Conservation (phyloP, 1,284 basidiomycete species). For the Fomitopsis palustris region DNA sequence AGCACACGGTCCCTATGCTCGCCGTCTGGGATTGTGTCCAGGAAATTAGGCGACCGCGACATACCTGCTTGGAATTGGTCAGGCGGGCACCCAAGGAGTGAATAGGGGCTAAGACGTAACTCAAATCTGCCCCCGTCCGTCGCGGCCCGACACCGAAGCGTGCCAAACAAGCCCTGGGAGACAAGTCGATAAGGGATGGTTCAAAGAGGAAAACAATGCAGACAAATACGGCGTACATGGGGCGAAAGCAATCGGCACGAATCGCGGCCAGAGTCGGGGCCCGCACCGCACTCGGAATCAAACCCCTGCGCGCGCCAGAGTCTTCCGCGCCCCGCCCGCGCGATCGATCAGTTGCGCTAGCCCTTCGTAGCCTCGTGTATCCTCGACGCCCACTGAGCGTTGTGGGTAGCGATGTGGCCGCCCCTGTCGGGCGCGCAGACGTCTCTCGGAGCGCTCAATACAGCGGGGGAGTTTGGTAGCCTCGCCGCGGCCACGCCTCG, state of each 20-base stretch:
- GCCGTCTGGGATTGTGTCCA: not conserved
- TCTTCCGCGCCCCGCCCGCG: not conserved
- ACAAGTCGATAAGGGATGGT: not conserved
- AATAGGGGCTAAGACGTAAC: slow-evolving; percentile 3
- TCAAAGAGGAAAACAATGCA: not conserved
- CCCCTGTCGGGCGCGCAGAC: not conserved
- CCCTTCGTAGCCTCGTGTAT: not conserved
- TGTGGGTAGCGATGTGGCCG: not conserved
- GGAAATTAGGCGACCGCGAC: not conserved
- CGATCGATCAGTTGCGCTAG: slow-evolving; percentile 3
- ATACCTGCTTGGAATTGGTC: not conserved
- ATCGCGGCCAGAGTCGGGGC: not conserved
- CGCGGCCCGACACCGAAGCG: not conserved
- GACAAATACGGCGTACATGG: not conserved
- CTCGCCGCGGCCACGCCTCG: slow-evolving; percentile 13
- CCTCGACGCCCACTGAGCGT: not conserved
- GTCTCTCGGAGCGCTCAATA: slow-evolving; percentile 2
- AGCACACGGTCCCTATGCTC: not conserved
- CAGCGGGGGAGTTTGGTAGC: slow-evolving; percentile 11
- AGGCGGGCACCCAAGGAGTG: not conserved
- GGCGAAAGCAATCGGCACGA: not conserved
- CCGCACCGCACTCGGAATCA: not conserved
- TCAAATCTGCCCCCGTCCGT: not conserved
- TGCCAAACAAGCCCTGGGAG: not conserved
- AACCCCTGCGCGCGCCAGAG: not conserved